Base-by-base conservation (phyloP, 176 grass and related monocot species). In the Otatea glauca region DNA sequence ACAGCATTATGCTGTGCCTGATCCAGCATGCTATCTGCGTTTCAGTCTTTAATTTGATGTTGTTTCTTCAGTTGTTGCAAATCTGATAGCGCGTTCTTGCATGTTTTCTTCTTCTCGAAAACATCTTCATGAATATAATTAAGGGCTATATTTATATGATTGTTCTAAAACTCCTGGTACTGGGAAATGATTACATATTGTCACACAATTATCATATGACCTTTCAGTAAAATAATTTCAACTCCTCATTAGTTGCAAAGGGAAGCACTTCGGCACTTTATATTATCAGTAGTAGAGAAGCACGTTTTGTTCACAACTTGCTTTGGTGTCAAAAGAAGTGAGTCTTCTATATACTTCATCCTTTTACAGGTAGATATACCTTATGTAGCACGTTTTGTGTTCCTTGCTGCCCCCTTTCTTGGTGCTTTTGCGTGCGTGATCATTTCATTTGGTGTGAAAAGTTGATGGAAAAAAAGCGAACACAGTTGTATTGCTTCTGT, bases 341-440 rank as follows among this genome's bases (percentile, higher is more conserved):
- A 32, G 4, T 13, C 5, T 9, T 72, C 5, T 43, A 41, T 55
- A 58, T 72, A 7, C 43, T 84, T 75, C 23, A 64, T 82, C 66
- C 49, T 72, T 79, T 61, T 66, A 41, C 68, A 59, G 66, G 25
- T 43, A 54, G 39, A 72, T 72, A 38, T 71, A 73, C 38, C 84
- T 78, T 86, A 71, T 24, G 42, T 6, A 61, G 79, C 88, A 90
- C 66, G 74, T 90, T 86, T 86, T 60, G 14, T 60, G 75, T 81
- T 65, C 63, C 13, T 54, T 75, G 18, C 9, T 32, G n/a, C 7
- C 27, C n/a, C 29, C 6, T 51, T 29, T 16, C 61, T 42, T 37
- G 6, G 0, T 17, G 5, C 68, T 20, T 20, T 32, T 67, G 14
- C 32, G 63, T 38, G 48, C 58, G 77, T 77, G 34, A 32, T 63